Percentiles rank a stretch among this genome's conserved stretches.
Evolutionary conservation across 2,329 filamentous ascomycete species (phyloP).

Genomic region (Diaporthe citri): DNA sequence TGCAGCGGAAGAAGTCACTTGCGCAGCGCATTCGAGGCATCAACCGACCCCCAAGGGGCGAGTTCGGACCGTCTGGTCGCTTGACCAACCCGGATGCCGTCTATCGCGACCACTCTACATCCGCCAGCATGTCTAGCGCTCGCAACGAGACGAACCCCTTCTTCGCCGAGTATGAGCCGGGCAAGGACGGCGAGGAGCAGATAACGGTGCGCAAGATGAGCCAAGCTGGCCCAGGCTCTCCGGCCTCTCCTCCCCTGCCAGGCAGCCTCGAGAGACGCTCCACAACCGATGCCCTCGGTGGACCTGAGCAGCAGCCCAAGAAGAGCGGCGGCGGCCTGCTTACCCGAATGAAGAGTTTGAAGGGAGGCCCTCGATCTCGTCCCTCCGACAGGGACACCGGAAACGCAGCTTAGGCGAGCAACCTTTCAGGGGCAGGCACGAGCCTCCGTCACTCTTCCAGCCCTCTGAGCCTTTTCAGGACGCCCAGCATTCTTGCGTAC

Average conservation of each 20-base stretch:
- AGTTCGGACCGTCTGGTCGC: slow-evolving; percentile 70
- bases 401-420: slow-evolving; percentile 28
- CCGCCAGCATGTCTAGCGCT: slow-evolving; percentile 48
- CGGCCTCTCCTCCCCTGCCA: slow-evolving; percentile 70
- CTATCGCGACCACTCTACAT: slow-evolving; percentile 52
- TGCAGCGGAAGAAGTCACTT: slow-evolving; percentile 93
- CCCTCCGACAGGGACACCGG: slow-evolving; percentile 32
- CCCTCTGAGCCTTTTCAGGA: not conserved
- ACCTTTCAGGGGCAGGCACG: not conserved
- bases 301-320: slow-evolving; percentile 56
- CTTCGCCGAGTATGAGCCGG: slow-evolving; percentile 81
- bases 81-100: slow-evolving; percentile 67
- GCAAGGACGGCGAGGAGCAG: slow-evolving; percentile 65
- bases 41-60: slow-evolving; percentile 73
- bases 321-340: slow-evolving; percentile 76
- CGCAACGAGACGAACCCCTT: slow-evolving; percentile 78
- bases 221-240: slow-evolving; percentile 55
- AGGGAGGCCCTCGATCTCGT: slow-evolving; percentile 65
- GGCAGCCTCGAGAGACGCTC: slow-evolving; percentile 73
- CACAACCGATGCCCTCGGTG: slow-evolving; percentile 67
- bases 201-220: slow-evolving; percentile 59
- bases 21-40: slow-evolving; percentile 92
- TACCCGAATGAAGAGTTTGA: slow-evolving; percentile 85
- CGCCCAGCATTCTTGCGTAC: not conserved
- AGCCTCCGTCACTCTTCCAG: slow-evolving; percentile 15